Conservation (phyloP, 2,329 filamentous ascomycete species). For the Dryadomyces quercus-mongolicae region DNA sequence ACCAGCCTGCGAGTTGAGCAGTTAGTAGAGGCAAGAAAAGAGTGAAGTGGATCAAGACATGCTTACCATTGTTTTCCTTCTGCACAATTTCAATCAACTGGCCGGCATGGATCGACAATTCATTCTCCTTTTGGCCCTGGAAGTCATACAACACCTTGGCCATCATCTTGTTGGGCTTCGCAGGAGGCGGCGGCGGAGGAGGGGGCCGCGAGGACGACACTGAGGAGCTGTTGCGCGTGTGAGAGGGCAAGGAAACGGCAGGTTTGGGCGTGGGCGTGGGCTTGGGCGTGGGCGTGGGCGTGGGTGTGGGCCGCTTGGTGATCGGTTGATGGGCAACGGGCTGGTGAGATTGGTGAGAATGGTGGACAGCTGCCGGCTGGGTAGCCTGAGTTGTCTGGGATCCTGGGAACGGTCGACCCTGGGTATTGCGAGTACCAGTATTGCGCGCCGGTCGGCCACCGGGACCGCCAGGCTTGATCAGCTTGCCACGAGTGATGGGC, state of each 20-base stretch:
- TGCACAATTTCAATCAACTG: conserved; percentile 83
- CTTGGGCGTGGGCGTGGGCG: conserved; percentile 12
- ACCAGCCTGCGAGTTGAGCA: conserved; percentile 60
- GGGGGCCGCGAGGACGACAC: conserved; percentile 27
- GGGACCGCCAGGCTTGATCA: conserved; percentile 84
- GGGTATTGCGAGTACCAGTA: conserved; percentile 34
- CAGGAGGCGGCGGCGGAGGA: conserved; percentile 56
- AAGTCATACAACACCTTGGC: conserved; percentile 94
- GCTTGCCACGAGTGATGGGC: conserved; percentile 85
- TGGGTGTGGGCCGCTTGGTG: background rate
- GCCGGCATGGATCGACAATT: conserved; percentile 67
- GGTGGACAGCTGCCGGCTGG: too few species aligned
- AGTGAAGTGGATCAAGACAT: background rate
- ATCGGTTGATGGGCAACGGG: background rate
- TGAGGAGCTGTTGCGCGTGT: conserved; percentile 42
- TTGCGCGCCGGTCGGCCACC: conserved; percentile 67
- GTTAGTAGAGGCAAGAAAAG: background rate
- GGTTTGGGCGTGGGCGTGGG: conserved; percentile 3
- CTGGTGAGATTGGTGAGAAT: conserved; percentile 1
- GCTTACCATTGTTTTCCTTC: conserved; percentile 83
- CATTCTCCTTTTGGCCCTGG: conserved; percentile 68
- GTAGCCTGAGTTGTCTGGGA: too few species aligned
- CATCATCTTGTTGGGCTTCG: conserved; percentile 57
- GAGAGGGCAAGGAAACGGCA: conserved; percentile 27
- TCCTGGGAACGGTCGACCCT: conserved; percentile 21